Evolutionary conservation across 805 yeast genomes (phyloP).

Genomic region (Saturnispora mendoncae): DNA sequence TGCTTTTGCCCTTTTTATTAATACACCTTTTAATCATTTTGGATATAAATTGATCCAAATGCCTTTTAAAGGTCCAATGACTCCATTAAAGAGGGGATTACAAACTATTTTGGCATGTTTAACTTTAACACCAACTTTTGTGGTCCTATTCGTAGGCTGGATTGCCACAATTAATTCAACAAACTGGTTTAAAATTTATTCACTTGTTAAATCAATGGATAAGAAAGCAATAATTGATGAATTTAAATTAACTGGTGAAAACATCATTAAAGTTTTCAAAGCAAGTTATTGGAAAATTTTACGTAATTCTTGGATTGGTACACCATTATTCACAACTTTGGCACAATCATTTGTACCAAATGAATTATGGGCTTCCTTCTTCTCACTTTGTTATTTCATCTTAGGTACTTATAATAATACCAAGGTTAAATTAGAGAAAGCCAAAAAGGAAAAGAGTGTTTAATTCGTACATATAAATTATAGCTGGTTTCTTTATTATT

Average conservation of each 20-base stretch:
- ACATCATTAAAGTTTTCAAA: conserved; percentile 26
- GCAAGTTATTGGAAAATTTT: conserved; percentile 39
- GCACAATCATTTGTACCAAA: conserved; percentile 53
- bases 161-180: conserved; percentile 39
- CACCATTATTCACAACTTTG: conserved; percentile 40
- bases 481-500: not conserved
- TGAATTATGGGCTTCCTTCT: conserved; percentile 57
- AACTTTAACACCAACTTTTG: conserved; percentile 47
- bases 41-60: conserved; percentile 39
- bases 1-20: conserved; percentile 43
- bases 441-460: conserved; percentile 7
- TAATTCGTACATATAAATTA: not conserved
- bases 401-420: conserved; percentile 57
- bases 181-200: conserved; percentile 3
- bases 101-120: conserved; percentile 45
- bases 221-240: conserved; percentile 10
- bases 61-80: conserved; percentile 36
- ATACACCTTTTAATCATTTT: conserved; percentile 52
- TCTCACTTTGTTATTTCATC: conserved; percentile 47
- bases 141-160: conserved; percentile 43
- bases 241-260: conserved; percentile 14
- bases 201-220: not conserved
- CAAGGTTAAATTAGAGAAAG: conserved; percentile 31
- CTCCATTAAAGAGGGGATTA: conserved; percentile 31
- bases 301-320: conserved; percentile 46